Conservation (phyloP, 2,329 filamentous ascomycete species). For the Ophiocordyceps robertsii region DNA sequence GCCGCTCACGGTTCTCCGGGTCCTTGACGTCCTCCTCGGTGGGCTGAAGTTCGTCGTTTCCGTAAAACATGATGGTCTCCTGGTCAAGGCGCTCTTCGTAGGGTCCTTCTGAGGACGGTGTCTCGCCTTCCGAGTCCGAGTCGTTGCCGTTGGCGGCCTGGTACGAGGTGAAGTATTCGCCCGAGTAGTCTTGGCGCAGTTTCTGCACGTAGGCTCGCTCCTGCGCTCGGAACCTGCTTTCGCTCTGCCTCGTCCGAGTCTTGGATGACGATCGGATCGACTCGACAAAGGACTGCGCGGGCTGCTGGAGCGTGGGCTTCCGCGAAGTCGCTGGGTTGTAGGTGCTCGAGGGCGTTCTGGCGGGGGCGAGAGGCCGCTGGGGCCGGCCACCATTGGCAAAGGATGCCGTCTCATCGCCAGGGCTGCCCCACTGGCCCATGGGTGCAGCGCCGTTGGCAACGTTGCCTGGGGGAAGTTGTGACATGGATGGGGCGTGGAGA, state of each 20-base stretch:
- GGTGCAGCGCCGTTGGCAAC: constrained; percentile 17
- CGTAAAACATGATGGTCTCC: constrained; percentile 85
- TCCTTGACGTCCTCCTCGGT: constrained; percentile 83
- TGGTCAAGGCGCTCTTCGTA: constrained; percentile 84
- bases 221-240: constrained; percentile 40
- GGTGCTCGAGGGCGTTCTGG: constrained; percentile 64
- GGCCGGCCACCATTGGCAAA: constrained; percentile 29
- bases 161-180: constrained; percentile 62
- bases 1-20: constrained; percentile 71
- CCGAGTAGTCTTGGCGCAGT: constrained; percentile 57
- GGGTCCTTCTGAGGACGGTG: constrained; percentile 69
- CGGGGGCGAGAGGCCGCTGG: constrained; percentile 55
- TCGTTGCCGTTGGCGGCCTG: constrained; percentile 50
- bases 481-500: constrained; percentile 18
- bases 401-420: constrained; percentile 13
- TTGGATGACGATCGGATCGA: constrained; percentile 38
- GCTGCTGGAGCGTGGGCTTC: constrained; percentile 26
- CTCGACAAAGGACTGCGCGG: constrained; percentile 23
- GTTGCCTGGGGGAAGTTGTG: constrained; percentile 19
- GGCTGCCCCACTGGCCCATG: constrained; percentile 24
- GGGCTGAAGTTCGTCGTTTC: constrained; percentile 77
- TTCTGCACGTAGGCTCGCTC: constrained; percentile 93
- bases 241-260: constrained; percentile 32
- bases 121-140: constrained; percentile 83
- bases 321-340: constrained; percentile 58